Conservation (phyloP, 805 yeast species). For the Metschnikowia hibisci region DNA sequence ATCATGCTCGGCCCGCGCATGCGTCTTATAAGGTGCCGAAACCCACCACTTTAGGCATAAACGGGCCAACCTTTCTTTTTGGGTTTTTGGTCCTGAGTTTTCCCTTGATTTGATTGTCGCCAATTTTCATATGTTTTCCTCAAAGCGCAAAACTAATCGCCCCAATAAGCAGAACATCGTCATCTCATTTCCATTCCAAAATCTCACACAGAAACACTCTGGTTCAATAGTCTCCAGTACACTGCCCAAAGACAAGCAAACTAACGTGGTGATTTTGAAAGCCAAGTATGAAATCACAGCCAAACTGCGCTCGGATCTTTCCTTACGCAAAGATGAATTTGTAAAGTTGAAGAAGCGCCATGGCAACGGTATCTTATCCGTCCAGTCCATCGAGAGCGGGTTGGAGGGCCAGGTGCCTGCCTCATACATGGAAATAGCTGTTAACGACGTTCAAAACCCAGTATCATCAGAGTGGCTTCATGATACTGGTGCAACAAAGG, state of each 20-base stretch:
- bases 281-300: conserved; percentile 32
- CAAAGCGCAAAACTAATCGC: background rate
- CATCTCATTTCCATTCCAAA: conserved; percentile 3
- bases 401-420: conserved; percentile 37
- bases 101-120: background rate
- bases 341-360: conserved; percentile 31
- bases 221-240: conserved; percentile 25
- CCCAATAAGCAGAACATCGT: background rate
- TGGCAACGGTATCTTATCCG: conserved; percentile 41
- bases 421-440: conserved; percentile 35
- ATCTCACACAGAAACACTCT: background rate
- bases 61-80: background rate
- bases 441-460: conserved; percentile 36
- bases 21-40: background rate
- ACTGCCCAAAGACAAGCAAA: conserved; percentile 19
- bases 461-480: conserved; percentile 31
- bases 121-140: background rate
- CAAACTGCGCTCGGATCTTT: conserved; percentile 25
- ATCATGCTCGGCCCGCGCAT: background rate
- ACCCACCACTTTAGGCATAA: background rate
- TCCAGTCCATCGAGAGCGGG: conserved; percentile 24
- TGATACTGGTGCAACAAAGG: conserved; percentile 7
- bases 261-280: conserved; percentile 22
- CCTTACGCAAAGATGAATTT: conserved; percentile 25
- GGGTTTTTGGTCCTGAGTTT: too few species aligned